Evolutionary conservation across 2,329 filamentous ascomycete species (phyloP), one percentile per base, ranked within the genome.

Genomic region (Ascocoryne sarcoides): DNA sequence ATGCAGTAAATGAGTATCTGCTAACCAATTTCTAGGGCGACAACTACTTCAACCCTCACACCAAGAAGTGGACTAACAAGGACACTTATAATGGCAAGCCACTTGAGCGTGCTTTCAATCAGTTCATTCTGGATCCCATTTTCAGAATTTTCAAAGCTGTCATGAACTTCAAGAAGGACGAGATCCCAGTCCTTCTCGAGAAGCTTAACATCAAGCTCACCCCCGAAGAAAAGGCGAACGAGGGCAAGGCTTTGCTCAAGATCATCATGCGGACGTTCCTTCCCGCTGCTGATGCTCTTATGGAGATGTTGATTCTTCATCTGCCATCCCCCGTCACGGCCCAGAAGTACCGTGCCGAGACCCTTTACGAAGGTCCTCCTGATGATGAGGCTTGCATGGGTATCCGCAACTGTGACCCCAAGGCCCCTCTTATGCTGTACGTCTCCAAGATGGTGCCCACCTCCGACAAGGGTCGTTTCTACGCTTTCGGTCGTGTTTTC

Each of bases 361-460:
- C 89, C 65, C 79, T 98, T 55, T 98, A 98, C 75, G 92, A 98
- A 78, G 92, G 92, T 78, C 92, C 92, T 59, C 62, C 73, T 45
- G 92, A 98, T 65, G 92, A 98, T 61, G 83, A 87, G 69, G 81
- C 82, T 60, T 89, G 84, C 73, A 84, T 95, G 65, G 88, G 82
- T 79, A 95, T 98, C 79, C 89, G 89, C 61, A 88, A 96, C 78
- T 96, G 92, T 69, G 87, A 98, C 69, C 77, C 90, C 70, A 94
- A 95, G 76, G 92, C 79, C 67, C 86, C 90, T 62, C 92, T 98
- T 70, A 98, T 98, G 92, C 78, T 96, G 58, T 98, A 98, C 84
- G 89, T 98, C 68, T 98, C 92, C 69, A 98, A 98, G 87, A 98
- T 98, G 92, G 92, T 98, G 64, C 92, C 92, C 62, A 98, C 92